Percentiles rank a stretch among this genome's conserved stretches.
These are phyloP conservation scores for Vitis vinifera DNA, from an alignment of 164 flowering plant genomes.

Conservation along the genomic window DNA sequence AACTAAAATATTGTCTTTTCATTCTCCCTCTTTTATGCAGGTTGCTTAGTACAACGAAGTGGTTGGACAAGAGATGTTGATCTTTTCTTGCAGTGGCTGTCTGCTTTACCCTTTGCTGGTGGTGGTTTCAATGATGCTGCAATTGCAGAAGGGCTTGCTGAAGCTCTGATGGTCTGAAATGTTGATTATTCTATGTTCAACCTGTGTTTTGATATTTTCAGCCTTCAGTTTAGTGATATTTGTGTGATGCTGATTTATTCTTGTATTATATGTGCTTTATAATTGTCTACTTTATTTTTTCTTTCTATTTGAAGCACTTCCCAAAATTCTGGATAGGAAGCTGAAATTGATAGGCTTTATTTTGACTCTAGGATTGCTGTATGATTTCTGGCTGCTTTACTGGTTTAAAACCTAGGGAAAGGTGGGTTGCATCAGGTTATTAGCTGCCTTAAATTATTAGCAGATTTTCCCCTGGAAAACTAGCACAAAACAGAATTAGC, in stretches of 20 bases:
- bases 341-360: not conserved
- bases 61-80: constrained; percentile 89
- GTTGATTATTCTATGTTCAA: not conserved
- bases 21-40: constrained; percentile 35
- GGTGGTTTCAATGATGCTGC: constrained; percentile 97
- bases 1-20: not conserved
- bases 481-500: too few relatives aligned
- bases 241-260: not conserved
- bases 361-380: not conserved
- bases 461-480: not conserved
- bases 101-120: constrained; percentile 73
- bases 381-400: not conserved
- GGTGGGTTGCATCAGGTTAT: not conserved
- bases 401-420: not conserved
- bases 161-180: constrained; percentile 74
- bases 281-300: not conserved
- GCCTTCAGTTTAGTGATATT: not conserved
- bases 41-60: constrained; percentile 75
- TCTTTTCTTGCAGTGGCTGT: constrained; percentile 75
- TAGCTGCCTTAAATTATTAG: not conserved
- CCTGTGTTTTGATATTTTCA: not conserved
- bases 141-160: constrained; percentile 89
- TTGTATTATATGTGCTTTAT: not conserved
- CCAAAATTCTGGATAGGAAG: not conserved
- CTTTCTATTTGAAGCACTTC: not conserved